These are phyloP conservation scores for Bretschneidera sinensis DNA, from an alignment of 345 rosid genomes.

Conservation along the genomic window DNA sequence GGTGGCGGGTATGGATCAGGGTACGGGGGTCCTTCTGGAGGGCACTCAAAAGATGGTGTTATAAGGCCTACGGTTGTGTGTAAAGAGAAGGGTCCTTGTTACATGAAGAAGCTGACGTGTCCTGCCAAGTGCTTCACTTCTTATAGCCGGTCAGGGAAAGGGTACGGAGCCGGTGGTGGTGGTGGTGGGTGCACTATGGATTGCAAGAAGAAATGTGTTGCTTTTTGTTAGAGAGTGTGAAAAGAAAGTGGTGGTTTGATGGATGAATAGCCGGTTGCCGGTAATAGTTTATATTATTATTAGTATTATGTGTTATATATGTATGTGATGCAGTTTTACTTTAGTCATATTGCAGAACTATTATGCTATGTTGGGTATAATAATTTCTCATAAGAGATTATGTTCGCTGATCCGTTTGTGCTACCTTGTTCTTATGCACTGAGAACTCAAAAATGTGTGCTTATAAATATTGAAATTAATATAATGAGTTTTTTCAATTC, in stretches of 20 bases:
- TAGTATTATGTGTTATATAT: too few relatives aligned
- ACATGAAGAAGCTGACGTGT: slow-evolving; percentile 75
- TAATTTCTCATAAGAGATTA: too few relatives aligned
- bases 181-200: slow-evolving; percentile 97
- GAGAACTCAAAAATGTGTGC: too few relatives aligned
- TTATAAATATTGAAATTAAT: too few relatives aligned
- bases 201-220: slow-evolving; percentile 89
- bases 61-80: slow-evolving; percentile 66
- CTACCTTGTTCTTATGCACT: too few relatives aligned
- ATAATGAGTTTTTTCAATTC: too few relatives aligned
- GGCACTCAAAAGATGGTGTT: slow-evolving; percentile 54
- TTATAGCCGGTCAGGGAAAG: slow-evolving; percentile 87
- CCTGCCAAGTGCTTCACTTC: slow-evolving; percentile 93
- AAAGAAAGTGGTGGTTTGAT: background rate
- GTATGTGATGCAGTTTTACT: too few relatives aligned
- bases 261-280: background rate
- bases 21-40: slow-evolving; percentile 65
- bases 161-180: slow-evolving; percentile 88
- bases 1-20: slow-evolving; percentile 76
- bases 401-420: too few relatives aligned
- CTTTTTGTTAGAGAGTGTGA: slow-evolving; percentile 64
- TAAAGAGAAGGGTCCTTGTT: slow-evolving; percentile 72
- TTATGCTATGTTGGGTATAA: too few relatives aligned
- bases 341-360: too few relatives aligned
- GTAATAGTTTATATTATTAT: background rate